Percentiles rank a stretch among this genome's conserved stretches.
These are phyloP conservation scores for Syzygium aromaticum DNA, from an alignment of 345 rosid genomes.

Conservation along the genomic window DNA sequence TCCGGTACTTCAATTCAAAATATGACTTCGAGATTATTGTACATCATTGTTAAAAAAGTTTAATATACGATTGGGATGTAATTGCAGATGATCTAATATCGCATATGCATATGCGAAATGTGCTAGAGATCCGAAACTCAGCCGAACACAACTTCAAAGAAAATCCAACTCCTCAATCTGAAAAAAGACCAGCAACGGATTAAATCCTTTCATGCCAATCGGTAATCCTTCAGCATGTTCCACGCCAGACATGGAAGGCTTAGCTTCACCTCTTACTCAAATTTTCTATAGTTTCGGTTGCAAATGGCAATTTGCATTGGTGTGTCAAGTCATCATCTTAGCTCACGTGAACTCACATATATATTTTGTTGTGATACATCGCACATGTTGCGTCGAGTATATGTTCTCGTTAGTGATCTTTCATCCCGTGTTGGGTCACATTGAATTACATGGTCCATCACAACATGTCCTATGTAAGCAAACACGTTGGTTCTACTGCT, in stretches of 20 bases:
- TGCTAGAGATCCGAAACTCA: background rate
- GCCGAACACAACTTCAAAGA: background rate
- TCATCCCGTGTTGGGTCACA: background rate
- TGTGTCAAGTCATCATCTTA: background rate
- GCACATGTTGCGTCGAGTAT: accelerated
- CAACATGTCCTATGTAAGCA: background rate
- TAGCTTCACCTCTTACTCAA: background rate
- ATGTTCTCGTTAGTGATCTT: background rate
- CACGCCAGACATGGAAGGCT: background rate
- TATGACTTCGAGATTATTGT: background rate
- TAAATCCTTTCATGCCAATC: background rate
- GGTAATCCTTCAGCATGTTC: background rate
- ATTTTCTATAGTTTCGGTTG: background rate
- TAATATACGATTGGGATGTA: background rate
- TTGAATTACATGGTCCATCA: accelerated
- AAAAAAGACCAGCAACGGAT: background rate
- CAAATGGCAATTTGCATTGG: background rate
- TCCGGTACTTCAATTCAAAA: background rate
- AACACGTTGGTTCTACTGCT: background rate
- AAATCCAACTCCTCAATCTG: background rate
- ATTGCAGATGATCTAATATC: background rate
- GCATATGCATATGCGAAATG: background rate
- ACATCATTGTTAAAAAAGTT: background rate
- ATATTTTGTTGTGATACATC: accelerated
- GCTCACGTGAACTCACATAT: background rate